Evolutionary conservation across 257 asterid genomes (phyloP), one percentile per base, ranked within the genome.

Genomic region (Solanum medicagineum): DNA sequence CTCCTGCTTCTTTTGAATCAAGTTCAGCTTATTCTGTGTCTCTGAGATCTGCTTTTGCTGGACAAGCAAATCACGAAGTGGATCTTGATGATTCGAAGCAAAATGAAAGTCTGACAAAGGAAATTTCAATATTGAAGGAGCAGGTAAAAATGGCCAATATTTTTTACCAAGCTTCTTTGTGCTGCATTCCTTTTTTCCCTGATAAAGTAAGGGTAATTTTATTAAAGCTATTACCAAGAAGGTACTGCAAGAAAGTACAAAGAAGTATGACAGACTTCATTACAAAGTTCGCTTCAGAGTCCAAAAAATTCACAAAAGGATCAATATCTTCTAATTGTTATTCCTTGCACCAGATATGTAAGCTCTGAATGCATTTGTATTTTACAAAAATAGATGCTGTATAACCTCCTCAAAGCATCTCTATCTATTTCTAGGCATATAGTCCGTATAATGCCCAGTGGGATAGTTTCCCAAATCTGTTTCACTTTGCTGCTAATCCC

Each of bases 51-150:
- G 47, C 91, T 63, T 85, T 87, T 68, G 57, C 89, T 80, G 57
- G 86, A 70, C 82, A 85, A 55, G 90, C 89, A 62, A 79, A 68
- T 88, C 89, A 66, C 68, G 90, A 88, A 86, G 88, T 81, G 86
- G 89, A 65, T 69, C 40, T 77, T 66, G 93, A 88, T 88, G 87
- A 85, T 88, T 68, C 87, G 53, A 90, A 91, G 84, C 90, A 82
- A 80, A 86, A 83, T 53, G 92, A 89, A 24, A 87, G 86, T 68
- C 89, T 90, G 63, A 63, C 70, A 45, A 89, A 90, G 66, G 97
- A 93, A 88, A 87, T 93, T 83, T 89, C 91, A 22, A 80, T 90
- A 59, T 85, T 92, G 60, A 91, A 88, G 86, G 93, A 92, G 84
- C 97, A 90, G 94, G 97, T 93, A 87, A 85, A 85, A 86, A 85